These are phyloP conservation scores for Leptodermis oblonga DNA, from an alignment of 257 asterid genomes.

Conservation along the genomic window DNA sequence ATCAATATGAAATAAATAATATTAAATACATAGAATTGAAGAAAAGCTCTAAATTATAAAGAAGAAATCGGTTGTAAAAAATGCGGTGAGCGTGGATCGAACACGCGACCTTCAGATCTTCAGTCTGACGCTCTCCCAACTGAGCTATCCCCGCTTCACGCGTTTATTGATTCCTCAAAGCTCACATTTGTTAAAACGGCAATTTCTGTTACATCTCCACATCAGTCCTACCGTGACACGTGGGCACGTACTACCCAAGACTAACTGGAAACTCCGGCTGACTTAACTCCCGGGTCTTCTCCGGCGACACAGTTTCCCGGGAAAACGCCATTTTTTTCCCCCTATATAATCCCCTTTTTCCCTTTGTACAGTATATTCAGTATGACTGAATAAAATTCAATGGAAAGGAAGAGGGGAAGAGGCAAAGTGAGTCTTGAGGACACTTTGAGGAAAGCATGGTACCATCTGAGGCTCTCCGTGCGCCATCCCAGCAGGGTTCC, in stretches of 20 bases:
- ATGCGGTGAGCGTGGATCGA: slow-evolving; percentile 98
- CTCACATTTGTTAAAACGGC: too few relatives aligned
- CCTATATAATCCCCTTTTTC: too few relatives aligned
- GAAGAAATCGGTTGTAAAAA: neutral
- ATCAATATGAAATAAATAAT: too few relatives aligned
- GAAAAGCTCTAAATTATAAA: neutral
- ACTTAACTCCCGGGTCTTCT: too few relatives aligned
- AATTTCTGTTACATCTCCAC: too few relatives aligned
- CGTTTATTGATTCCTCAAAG: too few relatives aligned
- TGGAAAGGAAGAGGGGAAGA: slow-evolving; percentile 6
- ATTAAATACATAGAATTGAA: neutral
- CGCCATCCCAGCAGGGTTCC: slow-evolving; percentile 73
- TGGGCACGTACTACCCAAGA: too few relatives aligned
- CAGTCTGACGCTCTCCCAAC: slow-evolving; percentile 98
- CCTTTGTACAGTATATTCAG: too few relatives aligned
- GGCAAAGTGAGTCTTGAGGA: slow-evolving; percentile 49
- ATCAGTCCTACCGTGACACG: too few relatives aligned
- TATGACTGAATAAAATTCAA: neutral
- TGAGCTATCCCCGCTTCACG: slow-evolving; percentile 82
- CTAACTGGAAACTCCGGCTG: too few relatives aligned
- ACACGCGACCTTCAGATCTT: slow-evolving; percentile 81
- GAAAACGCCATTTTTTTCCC: too few relatives aligned
- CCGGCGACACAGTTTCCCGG: too few relatives aligned
- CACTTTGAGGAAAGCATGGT: slow-evolving; percentile 76
- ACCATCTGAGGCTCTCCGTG: slow-evolving; percentile 73